Conservation (phyloP, 352 stramenopile species). For the Elongisporangium anandrum region DNA sequence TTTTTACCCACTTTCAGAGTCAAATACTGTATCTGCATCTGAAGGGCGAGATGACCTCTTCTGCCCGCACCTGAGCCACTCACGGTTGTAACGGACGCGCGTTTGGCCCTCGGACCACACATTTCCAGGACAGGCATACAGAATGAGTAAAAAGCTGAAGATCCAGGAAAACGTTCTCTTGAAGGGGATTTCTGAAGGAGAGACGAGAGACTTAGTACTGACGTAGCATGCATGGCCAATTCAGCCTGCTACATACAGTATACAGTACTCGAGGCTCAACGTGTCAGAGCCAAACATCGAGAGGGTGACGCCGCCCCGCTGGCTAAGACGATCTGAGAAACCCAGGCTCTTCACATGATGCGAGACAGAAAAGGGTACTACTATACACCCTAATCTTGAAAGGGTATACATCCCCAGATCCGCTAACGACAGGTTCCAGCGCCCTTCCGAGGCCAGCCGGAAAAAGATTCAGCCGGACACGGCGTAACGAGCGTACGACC, state of each 20-base stretch:
- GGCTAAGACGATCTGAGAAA: background rate
- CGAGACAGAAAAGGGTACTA: background rate
- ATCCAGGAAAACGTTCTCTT: background rate
- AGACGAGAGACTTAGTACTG: background rate
- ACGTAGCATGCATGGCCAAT: background rate
- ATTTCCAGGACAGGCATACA: background rate
- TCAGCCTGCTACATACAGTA: background rate
- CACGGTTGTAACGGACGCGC: background rate
- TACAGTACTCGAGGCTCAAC: background rate
- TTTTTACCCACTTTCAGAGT: background rate
- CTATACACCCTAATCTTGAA: background rate
- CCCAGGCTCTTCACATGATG: background rate
- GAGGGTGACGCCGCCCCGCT: background rate
- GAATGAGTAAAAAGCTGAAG: background rate
- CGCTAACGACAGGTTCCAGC: background rate
- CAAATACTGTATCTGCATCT: background rate
- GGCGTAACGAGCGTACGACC: background rate
- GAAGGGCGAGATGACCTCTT: background rate
- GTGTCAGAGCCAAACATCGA: background rate
- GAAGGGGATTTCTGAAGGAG: background rate
- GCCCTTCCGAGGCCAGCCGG: background rate
- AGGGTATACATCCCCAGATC: background rate
- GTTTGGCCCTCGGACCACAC: background rate
- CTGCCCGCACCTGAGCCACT: background rate
- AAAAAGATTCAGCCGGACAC: background rate